Base-by-base conservation (phyloP, 2,329 filamentous ascomycete species). In the Colletotrichum tropicale region DNA sequence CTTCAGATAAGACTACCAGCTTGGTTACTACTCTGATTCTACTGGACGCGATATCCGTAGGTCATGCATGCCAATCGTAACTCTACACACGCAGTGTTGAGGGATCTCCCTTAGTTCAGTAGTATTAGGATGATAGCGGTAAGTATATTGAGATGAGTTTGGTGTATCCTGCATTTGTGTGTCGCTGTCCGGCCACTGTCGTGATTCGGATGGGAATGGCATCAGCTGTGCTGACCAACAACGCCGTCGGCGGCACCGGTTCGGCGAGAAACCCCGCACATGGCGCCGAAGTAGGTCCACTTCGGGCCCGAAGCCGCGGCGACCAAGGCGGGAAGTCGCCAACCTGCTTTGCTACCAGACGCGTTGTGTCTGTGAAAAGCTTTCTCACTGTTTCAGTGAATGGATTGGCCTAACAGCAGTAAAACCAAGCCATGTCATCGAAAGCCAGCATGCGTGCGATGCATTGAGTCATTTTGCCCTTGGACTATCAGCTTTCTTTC, bases 161-260 rank as follows among this genome's bases (percentile, higher is more conserved):
- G 36, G n/a, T 5, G 0, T n/a, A 8, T 13, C 6, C 16, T 36
- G 58, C 9, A 5, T 6, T 2, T 21, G 2, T 13, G 8, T 18
- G 5, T 24, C 18, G 21, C 28, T 12, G 21, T n/a, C 28, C 8
- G 1, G 43, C 43, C n/a, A 0, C 0, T 26, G 32, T 64, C 58
- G 58, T 70, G 58, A 64, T 74, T 30, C 12, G 3, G 38, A 28
- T 7, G 21, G 16, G 56, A 30, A 70, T 70, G 36, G 71, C 66
- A 70, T 70, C 71, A 73, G 24, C 6, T 26, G 4, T 70, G n/a
- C 28, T 48, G 30, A 34, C 58, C 71, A 56, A 70, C 38, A 15
- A 30, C 13, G 3, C 2, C 15, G 26, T 9, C 81, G 79, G 66
- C 79, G 77, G 56, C n/a, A 72, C 66, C 58, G 66, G 18, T 70